Evolutionary conservation across 2,329 filamentous ascomycete genomes (phyloP).

Genomic region (Tothia fuscella): DNA sequence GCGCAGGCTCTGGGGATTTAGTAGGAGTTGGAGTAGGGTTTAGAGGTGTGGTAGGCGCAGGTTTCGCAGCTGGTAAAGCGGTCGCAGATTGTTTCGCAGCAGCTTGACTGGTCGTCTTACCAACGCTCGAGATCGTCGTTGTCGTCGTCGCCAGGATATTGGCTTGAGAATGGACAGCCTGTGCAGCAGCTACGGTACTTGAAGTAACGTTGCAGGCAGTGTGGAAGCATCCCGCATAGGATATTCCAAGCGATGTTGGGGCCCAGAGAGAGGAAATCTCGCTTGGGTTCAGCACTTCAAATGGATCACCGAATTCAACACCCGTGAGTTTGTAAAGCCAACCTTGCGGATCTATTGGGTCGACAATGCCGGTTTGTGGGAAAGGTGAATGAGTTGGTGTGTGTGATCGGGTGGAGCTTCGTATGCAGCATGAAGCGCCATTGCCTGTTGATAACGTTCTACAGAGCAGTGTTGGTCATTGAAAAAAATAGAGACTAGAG

Average conservation of each 20-base stretch:
- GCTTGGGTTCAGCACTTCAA: not conserved
- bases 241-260: not conserved
- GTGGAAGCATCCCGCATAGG: not conserved
- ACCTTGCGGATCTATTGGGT: not conserved
- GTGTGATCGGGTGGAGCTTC: not conserved
- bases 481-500: too few species aligned
- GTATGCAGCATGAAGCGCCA: not conserved
- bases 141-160: not conserved
- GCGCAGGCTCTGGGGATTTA: too few species aligned
- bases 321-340: not conserved
- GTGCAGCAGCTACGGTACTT: not conserved
- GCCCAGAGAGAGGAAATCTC: not conserved
- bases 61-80: not conserved
- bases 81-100: not conserved
- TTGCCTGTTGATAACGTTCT: too few species aligned
- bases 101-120: not conserved
- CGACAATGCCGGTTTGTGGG: too few species aligned
- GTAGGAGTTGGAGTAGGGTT: too few species aligned
- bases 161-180: not conserved
- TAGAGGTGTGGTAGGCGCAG: too few species aligned
- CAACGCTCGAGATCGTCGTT: not conserved
- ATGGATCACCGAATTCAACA: not conserved
- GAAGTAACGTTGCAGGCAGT: not conserved
- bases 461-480: too few species aligned
- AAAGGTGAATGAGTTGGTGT: not conserved